Base-by-base conservation (phyloP, 2,329 filamentous ascomycete species). In the Stemphylium lycopersici region DNA sequence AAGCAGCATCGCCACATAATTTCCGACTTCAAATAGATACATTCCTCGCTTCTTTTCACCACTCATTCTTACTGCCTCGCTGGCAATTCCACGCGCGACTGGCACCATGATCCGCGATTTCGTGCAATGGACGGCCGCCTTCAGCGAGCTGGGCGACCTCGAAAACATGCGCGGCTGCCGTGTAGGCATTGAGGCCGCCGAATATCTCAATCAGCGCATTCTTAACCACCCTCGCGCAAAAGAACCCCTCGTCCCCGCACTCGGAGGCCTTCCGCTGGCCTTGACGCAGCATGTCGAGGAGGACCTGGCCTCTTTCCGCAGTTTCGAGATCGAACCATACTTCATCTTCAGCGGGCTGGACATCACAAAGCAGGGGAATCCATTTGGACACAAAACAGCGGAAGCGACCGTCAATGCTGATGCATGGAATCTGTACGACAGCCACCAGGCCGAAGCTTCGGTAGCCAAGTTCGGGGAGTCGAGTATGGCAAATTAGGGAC, bases 261-360 rank as follows among this genome's bases (percentile, higher is more conserved):
- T 98, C 42, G 95, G 93, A 44, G 95, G 95, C 53, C 84, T 93
- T 57, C 95, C 93, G 2, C 86, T 90, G 56, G 90, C 90, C 48
- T 83, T 98, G 70, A 85, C 85, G 75, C 81, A 80, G 61, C 88
- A 89, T 68, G 88, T 99, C 59, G 86, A 90, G 71, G 83, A 84
- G 45, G 90, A 96, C 65, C 80, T 99, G 26, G 83, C 89, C 56
- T 80, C 81, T 54, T 91, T 95, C 81, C 84, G 86, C 56, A 82
- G 83, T 40, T 79, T 87, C 66, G 84, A 85, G 16, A 88, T 96
- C 47, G 85, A 81, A n/a, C 90, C 90, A 2, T 80, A 96, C 59
- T 98, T 99, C 74, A 83, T 99, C 46, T 99, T 99, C 76, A 90
- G 93, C 73, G 95, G 95, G 32, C 85, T 96, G 67, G 86, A 91